Evolutionary conservation across 148 eudicot species (phyloP).

Genomic region (Camellia japonica): DNA sequence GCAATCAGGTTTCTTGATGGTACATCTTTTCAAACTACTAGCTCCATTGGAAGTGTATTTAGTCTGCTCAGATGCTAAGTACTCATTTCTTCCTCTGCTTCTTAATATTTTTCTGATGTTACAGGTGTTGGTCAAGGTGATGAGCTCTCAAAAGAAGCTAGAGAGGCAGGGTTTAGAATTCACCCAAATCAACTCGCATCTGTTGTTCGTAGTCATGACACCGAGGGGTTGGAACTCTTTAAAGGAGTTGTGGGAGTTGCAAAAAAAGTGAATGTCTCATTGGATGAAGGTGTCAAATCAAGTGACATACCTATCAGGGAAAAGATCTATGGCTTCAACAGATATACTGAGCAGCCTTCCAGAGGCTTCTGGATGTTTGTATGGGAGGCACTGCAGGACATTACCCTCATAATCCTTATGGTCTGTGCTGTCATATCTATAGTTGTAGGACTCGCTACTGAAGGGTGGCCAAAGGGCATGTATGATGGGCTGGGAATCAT

Average conservation of each 20-base stretch:
- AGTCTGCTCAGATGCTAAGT: neutral
- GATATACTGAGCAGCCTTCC: conserved; percentile 73
- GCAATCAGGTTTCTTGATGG: conserved; percentile 76
- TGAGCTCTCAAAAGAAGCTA: conserved; percentile 57
- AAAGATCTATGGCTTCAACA: conserved; percentile 64
- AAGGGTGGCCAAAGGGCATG: conserved; percentile 84
- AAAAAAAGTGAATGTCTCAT: conserved; percentile 48
- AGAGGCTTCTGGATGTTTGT: conserved; percentile 81
- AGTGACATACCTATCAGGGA: conserved; percentile 49
- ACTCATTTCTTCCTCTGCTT: neutral
- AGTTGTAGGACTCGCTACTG: conserved; percentile 78
- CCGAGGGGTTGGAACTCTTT: conserved; percentile 40
- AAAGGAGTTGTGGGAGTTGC: conserved; percentile 63
- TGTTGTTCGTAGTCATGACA: conserved; percentile 57
- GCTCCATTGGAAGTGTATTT: neutral
- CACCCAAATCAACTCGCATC: conserved; percentile 80
- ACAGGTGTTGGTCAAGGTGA: conserved; percentile 48
- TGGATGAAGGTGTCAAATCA: conserved; percentile 57
- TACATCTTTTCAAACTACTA: conserved; percentile 21
- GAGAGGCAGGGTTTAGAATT: conserved; percentile 54
- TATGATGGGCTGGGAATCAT: conserved; percentile 87
- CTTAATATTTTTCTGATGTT: conserved; percentile 9
- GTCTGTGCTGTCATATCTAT: conserved; percentile 91
- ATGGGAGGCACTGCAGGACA: conserved; percentile 93
- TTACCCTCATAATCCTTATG: conserved; percentile 79